Evolutionary conservation across 768 basidiomycete genomes (phyloP).

Genomic region (Pisolithus marmoratus): DNA sequence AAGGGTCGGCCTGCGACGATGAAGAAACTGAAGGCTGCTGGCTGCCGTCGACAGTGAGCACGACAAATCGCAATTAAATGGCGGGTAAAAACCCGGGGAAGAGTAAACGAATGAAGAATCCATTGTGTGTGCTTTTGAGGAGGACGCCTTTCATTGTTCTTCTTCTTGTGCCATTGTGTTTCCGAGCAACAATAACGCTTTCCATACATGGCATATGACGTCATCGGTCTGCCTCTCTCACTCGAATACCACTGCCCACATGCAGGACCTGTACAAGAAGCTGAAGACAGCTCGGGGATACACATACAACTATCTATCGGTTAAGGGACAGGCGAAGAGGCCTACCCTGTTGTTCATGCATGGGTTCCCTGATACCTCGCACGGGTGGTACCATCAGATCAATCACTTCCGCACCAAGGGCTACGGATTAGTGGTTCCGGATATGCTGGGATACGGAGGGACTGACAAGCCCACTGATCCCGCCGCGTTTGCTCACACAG

Average conservation of each 20-base stretch:
- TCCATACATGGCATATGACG: not conserved
- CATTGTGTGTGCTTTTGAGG: constrained; percentile 26
- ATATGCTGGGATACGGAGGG: constrained; percentile 42
- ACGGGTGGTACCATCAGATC: constrained; percentile 39
- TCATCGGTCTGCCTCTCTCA: too few species aligned
- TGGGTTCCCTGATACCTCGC: constrained; percentile 39
- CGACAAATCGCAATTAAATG: constrained; percentile 2
- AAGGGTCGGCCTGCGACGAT: constrained; percentile 35
- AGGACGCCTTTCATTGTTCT: constrained; percentile 7
- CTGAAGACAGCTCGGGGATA: constrained; percentile 27
- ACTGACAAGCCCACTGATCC: constrained; percentile 37
- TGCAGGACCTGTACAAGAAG: constrained; percentile 23
- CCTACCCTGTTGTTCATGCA: constrained; percentile 40
- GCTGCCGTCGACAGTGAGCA: constrained; percentile 9
- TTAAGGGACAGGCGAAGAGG: constrained; percentile 19
- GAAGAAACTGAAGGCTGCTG: constrained; percentile 1
- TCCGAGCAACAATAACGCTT: not conserved
- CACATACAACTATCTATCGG: constrained; percentile 32
- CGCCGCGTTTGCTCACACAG: constrained; percentile 20
- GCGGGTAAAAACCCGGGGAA: constrained; percentile 10
- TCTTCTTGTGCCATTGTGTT: not conserved
- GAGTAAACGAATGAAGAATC: constrained; percentile 1
- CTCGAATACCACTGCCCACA: too few species aligned
- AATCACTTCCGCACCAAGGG: constrained; percentile 34
- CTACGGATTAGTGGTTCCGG: constrained; percentile 41